Base-by-base conservation (phyloP, 257 asterid genomes). In the Paulownia fortunei region DNA sequence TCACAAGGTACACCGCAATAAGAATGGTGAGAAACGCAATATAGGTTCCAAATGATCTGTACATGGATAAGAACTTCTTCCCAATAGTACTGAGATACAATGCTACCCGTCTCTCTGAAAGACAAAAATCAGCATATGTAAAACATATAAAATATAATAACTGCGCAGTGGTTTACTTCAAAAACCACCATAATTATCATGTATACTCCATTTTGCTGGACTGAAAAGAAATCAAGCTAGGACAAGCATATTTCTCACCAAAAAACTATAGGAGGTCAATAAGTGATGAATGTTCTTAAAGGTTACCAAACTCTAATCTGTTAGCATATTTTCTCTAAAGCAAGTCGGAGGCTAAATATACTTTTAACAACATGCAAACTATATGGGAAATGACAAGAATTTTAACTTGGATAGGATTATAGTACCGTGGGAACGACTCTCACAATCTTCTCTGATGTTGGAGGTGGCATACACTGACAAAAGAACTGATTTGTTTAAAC, bases 401-500 rank as follows among this genome's bases (percentile, higher is more conserved):
- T 77, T 81, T 74, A 60, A 41, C 54, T 34, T 64, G 67, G 81
- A 82, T 34, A 76, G 73, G 81, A 64, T 69, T 69, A 76, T 56
- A 59, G 74, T 93, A 93, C 98, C 98, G 67, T 89, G 97, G 84
- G 97, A 92, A 82, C 82, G 86, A 82, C 86, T 87, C 73, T 84
- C 87, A 34, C 74, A 70, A 68, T 79, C 64, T 70, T 92, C 94
- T 85, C 96, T 80, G 80, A 72, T 70, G 73, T 87, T 87, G 72
- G 97, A 88, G 83, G 99, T 86, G 71, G 97, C 91, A 85, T 96
- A 96, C 82, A 96, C 96, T 12, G 99, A 93, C 88, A 96, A 77
- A 72, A 96, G 96, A 89, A 96, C 98, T 32, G 99, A 96, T 85
- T 96, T 96, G 92, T 92, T 96, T 84, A 96, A 76, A 78, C 99